Base-by-base conservation (phyloP, 495 filamentous ascomycete genomes). In the Poronia punctata region DNA sequence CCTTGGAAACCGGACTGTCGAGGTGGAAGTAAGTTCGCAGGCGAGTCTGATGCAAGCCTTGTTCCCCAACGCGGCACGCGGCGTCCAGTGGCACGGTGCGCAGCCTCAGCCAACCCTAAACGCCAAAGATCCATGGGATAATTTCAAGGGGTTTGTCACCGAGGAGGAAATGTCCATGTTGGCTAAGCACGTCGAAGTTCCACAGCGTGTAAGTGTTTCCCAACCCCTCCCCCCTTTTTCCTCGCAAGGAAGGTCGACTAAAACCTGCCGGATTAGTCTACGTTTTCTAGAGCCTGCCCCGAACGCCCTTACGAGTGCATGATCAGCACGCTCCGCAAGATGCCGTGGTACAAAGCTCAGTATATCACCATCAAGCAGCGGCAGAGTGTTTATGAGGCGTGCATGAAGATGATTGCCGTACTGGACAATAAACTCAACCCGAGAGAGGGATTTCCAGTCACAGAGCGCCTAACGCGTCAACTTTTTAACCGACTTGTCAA, bases 241-340 rank as follows among this genome's bases (percentile, higher is more conserved):
- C 10, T 43, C 6, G 2, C 25, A 9, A 19, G 23, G 20, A 11
- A 6, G 0, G 17, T 40, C 14, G 4, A 25, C 19, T 24, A n/a
- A 41, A 18, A 57, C 25, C 7, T 25, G 38, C 23, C 17, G 7
- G 1, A 9, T 16, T 35, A 87, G 82, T 80, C 79, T 30, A 72
- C 72, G 1, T 88, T 79, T 50, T 68, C 75, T 3, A 62, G 60
- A 20, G 74, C 81, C 39, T 83, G 78, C 41, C 77, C 76, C 5
- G 79, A 88, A 60, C 80, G 85, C 1, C 74, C 79, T 7, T 89
- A 77, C 46, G 86, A 92, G 64, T 80, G 72, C 26, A 70, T 85
- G 53, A 83, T 87, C 46, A 84, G 76, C 47, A 85, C 79, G 0
- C 62, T 92, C 35, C 73, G 74, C 51, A 92, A 89, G 68, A 68